Conservation (phyloP, 768 basidiomycete genomes). For the Phylloporus rhodoxanthus region DNA sequence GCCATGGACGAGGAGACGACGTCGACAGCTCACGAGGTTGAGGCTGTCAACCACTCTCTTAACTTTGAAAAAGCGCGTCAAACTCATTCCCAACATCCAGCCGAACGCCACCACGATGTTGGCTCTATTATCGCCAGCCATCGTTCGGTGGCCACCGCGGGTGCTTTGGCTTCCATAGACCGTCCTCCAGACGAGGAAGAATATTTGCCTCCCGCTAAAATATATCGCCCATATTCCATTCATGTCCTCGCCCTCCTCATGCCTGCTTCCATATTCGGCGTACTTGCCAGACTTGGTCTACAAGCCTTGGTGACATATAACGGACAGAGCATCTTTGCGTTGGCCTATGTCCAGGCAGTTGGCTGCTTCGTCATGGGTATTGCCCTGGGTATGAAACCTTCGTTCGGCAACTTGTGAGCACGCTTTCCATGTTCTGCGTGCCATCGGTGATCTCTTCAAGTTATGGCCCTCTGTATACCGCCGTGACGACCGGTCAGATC, state of each 20-base stretch:
- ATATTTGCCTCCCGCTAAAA: slow-evolving; percentile 30
- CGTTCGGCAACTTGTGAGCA: slow-evolving; percentile 70
- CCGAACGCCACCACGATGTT: slow-evolving; percentile 22
- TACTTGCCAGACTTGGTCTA: slow-evolving; percentile 75
- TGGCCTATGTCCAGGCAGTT: slow-evolving; percentile 79
- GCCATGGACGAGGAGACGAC: slow-evolving; percentile 3
- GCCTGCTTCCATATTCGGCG: slow-evolving; percentile 81
- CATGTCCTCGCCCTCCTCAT: slow-evolving; percentile 67
- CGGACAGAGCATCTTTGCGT: slow-evolving; percentile 69
- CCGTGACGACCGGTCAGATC: slow-evolving; percentile 71
- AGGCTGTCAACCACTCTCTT: background rate
- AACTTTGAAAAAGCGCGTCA: slow-evolving; percentile 3
- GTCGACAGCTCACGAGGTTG: background rate
- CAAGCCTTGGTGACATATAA: slow-evolving; percentile 68
- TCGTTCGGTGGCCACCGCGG: slow-evolving; percentile 28
- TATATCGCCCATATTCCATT: slow-evolving; percentile 50
- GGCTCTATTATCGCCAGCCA: slow-evolving; percentile 34
- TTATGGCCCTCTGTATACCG: slow-evolving; percentile 84
- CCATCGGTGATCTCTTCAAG: slow-evolving; percentile 35
- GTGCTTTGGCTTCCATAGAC: slow-evolving; percentile 40
- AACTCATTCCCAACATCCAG: background rate
- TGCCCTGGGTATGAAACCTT: slow-evolving; percentile 60
- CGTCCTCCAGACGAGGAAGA: slow-evolving; percentile 34
- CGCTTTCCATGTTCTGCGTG: slow-evolving; percentile 4
- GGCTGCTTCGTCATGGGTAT: slow-evolving; percentile 94